Evolutionary conservation across 352 stramenopile species (phyloP).

Genomic region (Thalassiosira gravida): DNA sequence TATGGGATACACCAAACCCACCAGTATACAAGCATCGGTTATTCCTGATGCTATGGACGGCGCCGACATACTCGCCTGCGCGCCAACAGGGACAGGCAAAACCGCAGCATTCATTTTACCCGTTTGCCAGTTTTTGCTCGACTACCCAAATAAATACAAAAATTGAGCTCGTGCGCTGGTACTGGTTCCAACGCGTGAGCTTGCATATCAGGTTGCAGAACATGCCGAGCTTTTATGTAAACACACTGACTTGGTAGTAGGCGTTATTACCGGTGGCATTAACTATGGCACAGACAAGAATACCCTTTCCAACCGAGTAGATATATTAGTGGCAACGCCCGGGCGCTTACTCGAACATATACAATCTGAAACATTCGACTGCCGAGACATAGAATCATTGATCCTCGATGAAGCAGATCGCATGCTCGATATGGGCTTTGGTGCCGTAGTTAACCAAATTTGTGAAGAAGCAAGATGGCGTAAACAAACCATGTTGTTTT

Average conservation of each 20-base stretch:
- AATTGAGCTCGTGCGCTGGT: too few relatives aligned
- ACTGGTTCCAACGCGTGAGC: neutral
- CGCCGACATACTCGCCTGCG: neutral
- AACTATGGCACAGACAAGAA: too few relatives aligned
- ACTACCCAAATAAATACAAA: too few relatives aligned
- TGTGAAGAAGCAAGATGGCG: slow-evolving; percentile 87
- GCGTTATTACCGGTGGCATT: too few relatives aligned
- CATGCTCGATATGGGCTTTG: slow-evolving; percentile 90
- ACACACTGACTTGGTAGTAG: too few relatives aligned
- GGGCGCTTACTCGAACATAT: neutral
- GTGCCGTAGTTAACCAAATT: too few relatives aligned
- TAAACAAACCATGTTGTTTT: slow-evolving; percentile 87
- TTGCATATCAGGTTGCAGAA: too few relatives aligned
- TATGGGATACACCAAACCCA: neutral
- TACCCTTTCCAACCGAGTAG: too few relatives aligned
- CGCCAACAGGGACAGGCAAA: neutral
- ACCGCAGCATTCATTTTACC: neutral
- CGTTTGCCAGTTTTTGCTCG: too few relatives aligned
- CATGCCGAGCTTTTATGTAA: too few relatives aligned
- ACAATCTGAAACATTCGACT: too few relatives aligned
- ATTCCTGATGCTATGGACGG: neutral
- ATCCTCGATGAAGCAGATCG: slow-evolving; percentile 93
- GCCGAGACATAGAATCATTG: slow-evolving; percentile 31
- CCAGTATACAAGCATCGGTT: neutral
- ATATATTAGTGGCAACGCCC: too few relatives aligned